Base-by-base conservation (phyloP, 495 filamentous ascomycete species). In the Aspergillus biplanus region DNA sequence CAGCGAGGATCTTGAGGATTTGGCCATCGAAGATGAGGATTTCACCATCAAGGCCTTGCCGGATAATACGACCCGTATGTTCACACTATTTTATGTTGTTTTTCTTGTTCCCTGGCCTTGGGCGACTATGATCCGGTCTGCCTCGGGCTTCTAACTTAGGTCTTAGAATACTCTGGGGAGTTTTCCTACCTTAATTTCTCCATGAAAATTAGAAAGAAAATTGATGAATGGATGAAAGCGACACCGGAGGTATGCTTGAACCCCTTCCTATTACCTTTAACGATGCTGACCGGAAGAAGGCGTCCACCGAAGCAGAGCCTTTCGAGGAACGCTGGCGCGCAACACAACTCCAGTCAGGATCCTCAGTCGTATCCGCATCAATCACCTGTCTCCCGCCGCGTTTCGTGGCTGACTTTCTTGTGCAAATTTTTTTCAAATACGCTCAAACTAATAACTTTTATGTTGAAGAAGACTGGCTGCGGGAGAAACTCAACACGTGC, bases 381-480 rank as follows among this genome's bases (percentile, higher is more conserved):
- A 73, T 78, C 33, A 78, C 75, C 5, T 80, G 76, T 69, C 75
- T 85, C 27, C 82, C 82, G 8, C 82, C 82, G 5, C 76, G 78
- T 31, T 80, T 78, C 64, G 80, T 85, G 27, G 79, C 80, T 27
- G 78, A 83, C 42, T 83, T 83, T 52, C 69, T 85, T 11, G 73
- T 83, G 7, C 75, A 81, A 33, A 79, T 81, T 44, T 83, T 82
- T 64, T 83, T 82, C 69, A 81, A 82, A 64, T 82, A 82, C 67
- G 81, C 82, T 8, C 75, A 83, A 60, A 83, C 82, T 12, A 83
- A 83, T 56, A 81, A 81, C 62, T 83, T 78, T 49, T 85, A 82
- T 46, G 74, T 82, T 6, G 82, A 82, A 63, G 77, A 82, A 63
- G 73, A 78, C 48, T 84, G 80, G 80, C 71, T 83, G 13, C 67